Percentiles rank a stretch among this genome's conserved stretches.
Conservation (phyloP, 176 grass and related monocot species). For the Paspalum vaginatum region DNA sequence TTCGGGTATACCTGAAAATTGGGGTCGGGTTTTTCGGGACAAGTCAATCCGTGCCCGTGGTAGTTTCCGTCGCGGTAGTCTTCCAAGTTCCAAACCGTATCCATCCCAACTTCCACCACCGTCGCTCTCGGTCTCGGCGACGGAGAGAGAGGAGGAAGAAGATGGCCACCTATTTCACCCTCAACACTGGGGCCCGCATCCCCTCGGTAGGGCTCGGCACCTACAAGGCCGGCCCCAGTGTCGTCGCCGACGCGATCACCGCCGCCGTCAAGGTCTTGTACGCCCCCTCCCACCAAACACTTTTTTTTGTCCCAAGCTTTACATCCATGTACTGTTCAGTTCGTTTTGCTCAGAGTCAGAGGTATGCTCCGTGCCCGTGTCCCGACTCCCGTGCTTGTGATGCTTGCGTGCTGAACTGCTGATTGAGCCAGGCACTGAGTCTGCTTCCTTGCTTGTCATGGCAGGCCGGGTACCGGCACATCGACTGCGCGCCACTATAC, state of each 20-base stretch:
- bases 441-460: not conserved
- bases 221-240: constrained; percentile 57
- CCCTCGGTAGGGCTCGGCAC: constrained; percentile 82
- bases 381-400: not conserved
- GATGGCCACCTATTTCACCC: constrained; percentile 62
- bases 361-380: not conserved
- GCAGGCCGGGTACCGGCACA: constrained; percentile 81
- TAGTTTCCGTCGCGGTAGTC: not conserved
- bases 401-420: not conserved
- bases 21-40: too few species aligned
- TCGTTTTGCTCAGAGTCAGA: not conserved
- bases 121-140: not conserved
- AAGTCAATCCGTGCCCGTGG: too few species aligned
- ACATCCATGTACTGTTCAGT: not conserved
- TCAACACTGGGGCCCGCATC: constrained; percentile 78
- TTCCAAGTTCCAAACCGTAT: not conserved
- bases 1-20: too few species aligned
- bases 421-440: not conserved
- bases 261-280: constrained; percentile 62
- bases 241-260: constrained; percentile 56
- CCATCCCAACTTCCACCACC: not conserved
- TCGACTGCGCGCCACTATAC: constrained; percentile 74
- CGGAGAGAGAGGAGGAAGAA: not conserved
- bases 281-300: too few species aligned
- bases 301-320: not conserved